Percentiles rank a stretch among this genome's conserved stretches.
Evolutionary conservation across 345 rosid genomes (phyloP).

Genomic region (Salix purpurea): DNA sequence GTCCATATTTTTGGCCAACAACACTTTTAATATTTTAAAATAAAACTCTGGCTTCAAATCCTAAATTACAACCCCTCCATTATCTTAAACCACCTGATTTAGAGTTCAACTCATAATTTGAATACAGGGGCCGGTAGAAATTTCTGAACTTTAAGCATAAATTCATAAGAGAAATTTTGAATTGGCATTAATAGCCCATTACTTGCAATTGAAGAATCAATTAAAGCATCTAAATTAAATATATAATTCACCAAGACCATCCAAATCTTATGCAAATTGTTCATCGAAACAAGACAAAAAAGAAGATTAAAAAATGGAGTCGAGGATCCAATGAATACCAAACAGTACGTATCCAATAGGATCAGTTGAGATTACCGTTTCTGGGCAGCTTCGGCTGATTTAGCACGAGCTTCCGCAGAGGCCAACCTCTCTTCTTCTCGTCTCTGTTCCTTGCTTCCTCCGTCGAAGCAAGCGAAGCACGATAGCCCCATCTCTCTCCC

Average conservation of each 20-base stretch:
- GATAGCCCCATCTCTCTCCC: conserved; percentile 37
- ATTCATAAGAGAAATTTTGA: neutral
- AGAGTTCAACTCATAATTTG: neutral
- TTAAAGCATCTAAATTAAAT: neutral
- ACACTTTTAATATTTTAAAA: neutral
- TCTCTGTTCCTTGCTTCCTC: conserved; percentile 48
- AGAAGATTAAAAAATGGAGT: neutral
- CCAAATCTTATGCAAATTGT: neutral
- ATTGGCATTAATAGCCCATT: neutral
- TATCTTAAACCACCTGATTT: neutral
- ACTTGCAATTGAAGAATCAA: neutral
- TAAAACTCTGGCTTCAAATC: neutral
- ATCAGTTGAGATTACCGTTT: conserved; percentile 41
- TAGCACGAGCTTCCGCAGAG: conserved; percentile 87
- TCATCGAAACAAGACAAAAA: neutral
- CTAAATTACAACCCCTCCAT: neutral
- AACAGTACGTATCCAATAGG: neutral
- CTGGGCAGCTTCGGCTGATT: conserved; percentile 96
- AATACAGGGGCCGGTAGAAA: neutral
- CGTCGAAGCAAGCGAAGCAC: conserved; percentile 74
- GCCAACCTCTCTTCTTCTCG: conserved; percentile 67
- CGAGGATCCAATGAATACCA: neutral
- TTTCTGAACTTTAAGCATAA: neutral
- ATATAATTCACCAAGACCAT: neutral
- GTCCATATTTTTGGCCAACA: neutral